Conservation (phyloP, 305 asterid genomes). For the Rubia balearica region DNA sequence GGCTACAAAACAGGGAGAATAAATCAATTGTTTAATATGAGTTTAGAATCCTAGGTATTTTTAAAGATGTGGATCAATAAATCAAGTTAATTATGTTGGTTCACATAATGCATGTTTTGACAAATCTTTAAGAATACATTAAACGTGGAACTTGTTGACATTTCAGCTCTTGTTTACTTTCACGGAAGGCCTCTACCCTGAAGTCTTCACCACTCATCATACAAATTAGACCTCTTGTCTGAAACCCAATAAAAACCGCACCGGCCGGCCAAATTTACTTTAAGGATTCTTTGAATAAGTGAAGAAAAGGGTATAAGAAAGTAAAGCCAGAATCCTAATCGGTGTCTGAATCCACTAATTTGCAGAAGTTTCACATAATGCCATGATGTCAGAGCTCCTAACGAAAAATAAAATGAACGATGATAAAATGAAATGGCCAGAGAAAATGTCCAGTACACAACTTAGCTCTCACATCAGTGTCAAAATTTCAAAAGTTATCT, state of each 20-base stretch:
- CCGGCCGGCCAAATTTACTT: not conserved
- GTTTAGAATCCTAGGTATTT: not conserved
- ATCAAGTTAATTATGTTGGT: not conserved
- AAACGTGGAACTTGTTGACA: not conserved
- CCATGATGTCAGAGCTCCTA: too few species aligned
- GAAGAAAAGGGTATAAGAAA: not conserved
- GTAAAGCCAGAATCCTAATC: slow-evolving; percentile 17
- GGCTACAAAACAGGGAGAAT: not conserved
- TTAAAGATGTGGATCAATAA: slow-evolving; percentile 1
- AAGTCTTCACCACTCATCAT: slow-evolving; percentile 4
- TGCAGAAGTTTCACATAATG: slow-evolving; percentile 31
- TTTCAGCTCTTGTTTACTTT: slow-evolving; percentile 4
- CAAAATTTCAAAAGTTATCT: too few species aligned
- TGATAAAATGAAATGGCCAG: too few species aligned
- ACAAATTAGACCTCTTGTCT: slow-evolving; percentile 8
- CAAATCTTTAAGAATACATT: not conserved
- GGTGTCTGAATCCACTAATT: slow-evolving; percentile 23
- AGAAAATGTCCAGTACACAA: too few species aligned
- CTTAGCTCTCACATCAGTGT: too few species aligned
- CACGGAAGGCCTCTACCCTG: not conserved
- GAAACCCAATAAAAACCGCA: not conserved
- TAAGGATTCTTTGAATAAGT: not conserved
- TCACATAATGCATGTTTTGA: not conserved
- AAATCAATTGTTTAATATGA: not conserved
- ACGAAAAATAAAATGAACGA: too few species aligned